Evolutionary conservation across 192 early-diverging fungal species (phyloP).

Genomic region (Lobulomyces angularis): DNA sequence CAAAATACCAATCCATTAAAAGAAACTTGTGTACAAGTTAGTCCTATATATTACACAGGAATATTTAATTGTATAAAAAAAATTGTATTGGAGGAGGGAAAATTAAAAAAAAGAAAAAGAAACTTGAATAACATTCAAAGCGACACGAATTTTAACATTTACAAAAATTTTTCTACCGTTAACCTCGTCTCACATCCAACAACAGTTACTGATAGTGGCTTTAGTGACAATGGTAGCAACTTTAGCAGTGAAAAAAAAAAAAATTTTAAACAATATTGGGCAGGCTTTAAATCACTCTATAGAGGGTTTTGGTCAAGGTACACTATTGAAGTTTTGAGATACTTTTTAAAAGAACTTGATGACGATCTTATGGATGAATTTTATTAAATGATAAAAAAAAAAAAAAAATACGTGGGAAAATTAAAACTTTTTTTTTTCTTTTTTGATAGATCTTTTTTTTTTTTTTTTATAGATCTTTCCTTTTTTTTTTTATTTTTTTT

Average conservation of each 20-base stretch:
- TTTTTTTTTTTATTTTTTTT: too few species aligned
- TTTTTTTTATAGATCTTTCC: too few species aligned
- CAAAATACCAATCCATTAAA: constrained; percentile 1
- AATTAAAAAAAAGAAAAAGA: neutral
- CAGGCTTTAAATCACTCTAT: constrained; percentile 26
- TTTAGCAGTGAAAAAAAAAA: neutral
- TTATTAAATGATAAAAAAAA: too few species aligned
- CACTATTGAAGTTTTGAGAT: constrained; percentile 14
- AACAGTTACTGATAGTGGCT: neutral
- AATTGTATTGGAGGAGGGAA: constrained; percentile 31
- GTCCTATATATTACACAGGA: constrained; percentile 19
- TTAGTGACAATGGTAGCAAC: neutral
- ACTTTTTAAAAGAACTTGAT: too few species aligned
- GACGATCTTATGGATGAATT: too few species aligned
- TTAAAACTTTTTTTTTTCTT: too few species aligned
- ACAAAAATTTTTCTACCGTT: constrained; percentile 15
- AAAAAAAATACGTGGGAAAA: too few species aligned
- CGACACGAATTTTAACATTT: constrained; percentile 7
- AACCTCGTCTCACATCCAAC: constrained; percentile 1
- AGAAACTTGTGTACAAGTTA: constrained; percentile 21
- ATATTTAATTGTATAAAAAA: constrained; percentile 19
- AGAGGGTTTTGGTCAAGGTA: constrained; percentile 43
- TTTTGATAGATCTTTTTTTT: too few species aligned
- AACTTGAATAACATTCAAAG: neutral
- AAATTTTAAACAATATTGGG: constrained; percentile 11